phyloP scores from a whole-genome alignment of 2,329 filamentous ascomycete species.

The Fusarium bulbicola region DNA sequence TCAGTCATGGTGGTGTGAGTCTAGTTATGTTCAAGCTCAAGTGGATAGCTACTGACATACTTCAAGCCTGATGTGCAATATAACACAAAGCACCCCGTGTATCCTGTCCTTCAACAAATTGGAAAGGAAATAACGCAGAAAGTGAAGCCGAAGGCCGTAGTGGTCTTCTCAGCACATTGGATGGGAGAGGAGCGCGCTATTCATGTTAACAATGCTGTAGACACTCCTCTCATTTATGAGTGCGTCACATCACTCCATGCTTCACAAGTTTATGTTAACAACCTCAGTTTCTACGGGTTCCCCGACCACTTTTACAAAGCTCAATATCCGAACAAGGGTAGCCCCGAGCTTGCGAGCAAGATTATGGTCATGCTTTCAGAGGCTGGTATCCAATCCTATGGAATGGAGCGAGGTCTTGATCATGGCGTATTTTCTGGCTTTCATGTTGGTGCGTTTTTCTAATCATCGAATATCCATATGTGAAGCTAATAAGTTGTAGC shows the following conservation, averaged over 20 bases:
- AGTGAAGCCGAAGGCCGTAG: constrained; percentile 75
- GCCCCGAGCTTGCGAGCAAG: constrained; percentile 65
- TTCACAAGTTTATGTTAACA: constrained; percentile 22
- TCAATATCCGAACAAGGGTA: constrained; percentile 71
- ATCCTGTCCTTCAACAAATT: constrained; percentile 69
- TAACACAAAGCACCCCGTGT: constrained; percentile 73
- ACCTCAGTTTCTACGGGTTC: constrained; percentile 72
- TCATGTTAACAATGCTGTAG: constrained; percentile 71
- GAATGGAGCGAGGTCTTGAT: constrained; percentile 72
- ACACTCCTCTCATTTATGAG: constrained; percentile 77
- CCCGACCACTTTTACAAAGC: constrained; percentile 74
- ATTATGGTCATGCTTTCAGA: constrained; percentile 64
- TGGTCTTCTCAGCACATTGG: constrained; percentile 84
- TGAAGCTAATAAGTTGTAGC: constrained; percentile 47
- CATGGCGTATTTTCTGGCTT: constrained; percentile 81
- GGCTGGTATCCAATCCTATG: constrained; percentile 67
- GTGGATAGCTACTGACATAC: background rate
- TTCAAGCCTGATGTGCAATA: constrained; percentile 72
- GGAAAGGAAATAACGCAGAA: constrained; percentile 75
- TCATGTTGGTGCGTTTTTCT: constrained; percentile 50
- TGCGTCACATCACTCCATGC: constrained; percentile 39
- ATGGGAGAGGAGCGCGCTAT: constrained; percentile 66
- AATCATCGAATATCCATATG: background rate
- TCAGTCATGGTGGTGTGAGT: constrained; percentile 61
- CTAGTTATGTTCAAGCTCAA: too few relatives aligned